phyloP scores from a whole-genome alignment of 345 rosid species.

The Pistacia atlantica region DNA sequence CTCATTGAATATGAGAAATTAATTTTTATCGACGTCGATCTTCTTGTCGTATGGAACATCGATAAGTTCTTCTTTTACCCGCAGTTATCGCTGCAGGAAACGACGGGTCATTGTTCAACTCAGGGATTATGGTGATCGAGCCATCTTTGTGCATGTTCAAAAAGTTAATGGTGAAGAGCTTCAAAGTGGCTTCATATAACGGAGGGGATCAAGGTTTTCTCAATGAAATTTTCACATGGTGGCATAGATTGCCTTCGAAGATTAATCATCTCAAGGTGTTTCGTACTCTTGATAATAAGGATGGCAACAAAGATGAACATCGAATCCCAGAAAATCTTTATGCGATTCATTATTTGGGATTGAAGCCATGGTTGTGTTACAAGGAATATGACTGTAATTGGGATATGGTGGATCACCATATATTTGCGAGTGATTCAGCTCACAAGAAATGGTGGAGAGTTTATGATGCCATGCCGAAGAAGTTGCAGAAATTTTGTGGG shows the following conservation, averaged over 20 bases:
- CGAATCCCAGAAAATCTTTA: constrained; percentile 17
- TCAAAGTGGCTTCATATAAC: constrained; percentile 53
- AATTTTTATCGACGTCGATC: constrained; percentile 74
- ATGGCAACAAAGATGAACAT: constrained; percentile 12
- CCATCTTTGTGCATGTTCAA: constrained; percentile 74
- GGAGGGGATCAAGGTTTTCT: constrained; percentile 94
- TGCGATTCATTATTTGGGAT: constrained; percentile 63
- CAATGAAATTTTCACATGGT: constrained; percentile 79
- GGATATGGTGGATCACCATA: constrained; percentile 40
- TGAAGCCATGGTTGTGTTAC: constrained; percentile 94
- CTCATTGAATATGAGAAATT: constrained; percentile 57
- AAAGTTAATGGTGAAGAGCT: constrained; percentile 46
- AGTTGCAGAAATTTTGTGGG: constrained; percentile 58
- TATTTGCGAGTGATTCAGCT: constrained; percentile 70
- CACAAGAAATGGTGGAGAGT: constrained; percentile 74
- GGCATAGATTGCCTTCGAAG: constrained; percentile 70
- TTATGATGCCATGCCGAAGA: constrained; percentile 59
- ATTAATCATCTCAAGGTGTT: constrained; percentile 60
- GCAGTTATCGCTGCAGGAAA: constrained; percentile 65
- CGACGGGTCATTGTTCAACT: constrained; percentile 52
- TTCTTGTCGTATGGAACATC: constrained; percentile 54
- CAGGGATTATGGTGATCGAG: constrained; percentile 87
- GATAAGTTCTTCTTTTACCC: constrained; percentile 64
- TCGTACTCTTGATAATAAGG: no score
- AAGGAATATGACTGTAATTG: constrained; percentile 93